Percentiles rank a stretch among this genome's conserved stretches.
phyloP scores from a whole-genome alignment of 2,329 filamentous ascomycete species.

The Didymella exigua region DNA sequence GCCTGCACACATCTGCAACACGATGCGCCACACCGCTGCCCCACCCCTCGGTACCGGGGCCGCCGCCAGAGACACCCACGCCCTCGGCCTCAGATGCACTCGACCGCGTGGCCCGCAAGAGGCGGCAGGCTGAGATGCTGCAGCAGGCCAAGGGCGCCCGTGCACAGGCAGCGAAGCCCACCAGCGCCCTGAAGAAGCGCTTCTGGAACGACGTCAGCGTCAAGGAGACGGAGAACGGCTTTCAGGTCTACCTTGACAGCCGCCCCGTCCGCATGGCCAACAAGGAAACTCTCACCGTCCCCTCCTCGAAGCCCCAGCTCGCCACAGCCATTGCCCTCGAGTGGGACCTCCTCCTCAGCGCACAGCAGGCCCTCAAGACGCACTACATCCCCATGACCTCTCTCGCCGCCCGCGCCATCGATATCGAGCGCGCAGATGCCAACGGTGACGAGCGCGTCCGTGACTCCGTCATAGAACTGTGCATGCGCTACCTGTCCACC shows the following conservation, averaged over 20 bases:
- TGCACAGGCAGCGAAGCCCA: slow-evolving; percentile 52
- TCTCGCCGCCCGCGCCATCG: slow-evolving; percentile 79
- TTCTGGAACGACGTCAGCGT: slow-evolving; percentile 90
- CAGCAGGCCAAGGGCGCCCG: slow-evolving; percentile 53
- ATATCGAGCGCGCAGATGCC: slow-evolving; percentile 74
- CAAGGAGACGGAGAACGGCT: slow-evolving; percentile 62
- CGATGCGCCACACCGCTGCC: slow-evolving; percentile 62
- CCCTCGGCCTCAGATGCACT: slow-evolving; percentile 55
- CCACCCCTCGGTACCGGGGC: slow-evolving; percentile 62
- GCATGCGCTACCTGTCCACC: slow-evolving; percentile 88
- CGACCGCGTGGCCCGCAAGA: slow-evolving; percentile 55
- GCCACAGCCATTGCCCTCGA: slow-evolving; percentile 86
- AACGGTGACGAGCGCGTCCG: slow-evolving; percentile 61
- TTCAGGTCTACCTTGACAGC: slow-evolving; percentile 75
- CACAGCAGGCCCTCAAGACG: slow-evolving; percentile 81
- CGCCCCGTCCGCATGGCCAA: slow-evolving; percentile 79
- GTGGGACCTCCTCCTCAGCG: slow-evolving; percentile 85
- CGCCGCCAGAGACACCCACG: slow-evolving; percentile 63
- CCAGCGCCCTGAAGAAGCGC: slow-evolving; percentile 65
- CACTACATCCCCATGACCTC: slow-evolving; percentile 92
- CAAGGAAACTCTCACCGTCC: slow-evolving; percentile 74
- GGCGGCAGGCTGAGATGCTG: slow-evolving; percentile 58
- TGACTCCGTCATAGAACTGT: slow-evolving; percentile 65
- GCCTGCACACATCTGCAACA: slow-evolving; percentile 50
- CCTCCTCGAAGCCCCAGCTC: slow-evolving; percentile 76